These are phyloP conservation scores for Mentha longifolia DNA, from an alignment of 257 asterid genomes.

Conservation along the genomic window DNA sequence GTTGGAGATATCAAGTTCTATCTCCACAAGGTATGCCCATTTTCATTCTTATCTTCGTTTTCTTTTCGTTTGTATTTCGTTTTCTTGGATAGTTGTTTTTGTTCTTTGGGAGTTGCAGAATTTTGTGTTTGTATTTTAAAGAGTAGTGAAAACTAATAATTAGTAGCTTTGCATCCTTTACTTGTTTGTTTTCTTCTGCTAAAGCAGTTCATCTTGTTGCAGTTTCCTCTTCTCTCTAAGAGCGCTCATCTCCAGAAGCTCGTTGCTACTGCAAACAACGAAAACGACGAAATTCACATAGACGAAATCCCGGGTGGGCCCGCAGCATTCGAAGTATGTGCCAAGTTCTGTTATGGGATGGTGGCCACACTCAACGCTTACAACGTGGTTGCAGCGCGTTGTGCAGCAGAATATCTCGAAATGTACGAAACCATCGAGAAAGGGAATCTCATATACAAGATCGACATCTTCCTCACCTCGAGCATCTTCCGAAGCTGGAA, in stretches of 20 bases:
- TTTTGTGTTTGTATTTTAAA: too few relatives aligned
- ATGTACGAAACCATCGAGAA: slow-evolving; percentile 58
- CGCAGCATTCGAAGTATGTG: slow-evolving; percentile 72
- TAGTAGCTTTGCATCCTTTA: too few relatives aligned
- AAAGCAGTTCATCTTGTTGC: slow-evolving; percentile 25
- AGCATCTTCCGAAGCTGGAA: slow-evolving; percentile 36
- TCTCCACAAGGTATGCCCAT: slow-evolving; percentile 49
- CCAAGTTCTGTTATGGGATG: slow-evolving; percentile 46
- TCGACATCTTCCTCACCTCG: slow-evolving; percentile 30
- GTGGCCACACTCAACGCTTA: slow-evolving; percentile 71
- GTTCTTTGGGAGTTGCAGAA: too few relatives aligned
- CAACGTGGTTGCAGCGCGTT: slow-evolving; percentile 74
- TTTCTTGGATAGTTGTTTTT: too few relatives aligned
- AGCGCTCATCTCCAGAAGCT: slow-evolving; percentile 70
- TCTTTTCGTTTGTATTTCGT: not conserved
- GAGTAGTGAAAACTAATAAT: too few relatives aligned
- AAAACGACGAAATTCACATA: slow-evolving; percentile 57
- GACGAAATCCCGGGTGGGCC: slow-evolving; percentile 85
- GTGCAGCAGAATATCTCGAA: slow-evolving; percentile 79
- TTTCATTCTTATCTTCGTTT: not conserved
- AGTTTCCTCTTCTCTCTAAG: slow-evolving; percentile 88
- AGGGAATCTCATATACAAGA: slow-evolving; percentile 31
- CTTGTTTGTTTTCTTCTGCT: not conserved
- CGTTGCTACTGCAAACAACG: slow-evolving; percentile 40
- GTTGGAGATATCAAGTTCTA: slow-evolving; percentile 53